Percentiles rank a stretch among this genome's conserved stretches.
phyloP scores from a whole-genome alignment of 192 early-diverging fungal species.

The Coemansia asiatica region DNA sequence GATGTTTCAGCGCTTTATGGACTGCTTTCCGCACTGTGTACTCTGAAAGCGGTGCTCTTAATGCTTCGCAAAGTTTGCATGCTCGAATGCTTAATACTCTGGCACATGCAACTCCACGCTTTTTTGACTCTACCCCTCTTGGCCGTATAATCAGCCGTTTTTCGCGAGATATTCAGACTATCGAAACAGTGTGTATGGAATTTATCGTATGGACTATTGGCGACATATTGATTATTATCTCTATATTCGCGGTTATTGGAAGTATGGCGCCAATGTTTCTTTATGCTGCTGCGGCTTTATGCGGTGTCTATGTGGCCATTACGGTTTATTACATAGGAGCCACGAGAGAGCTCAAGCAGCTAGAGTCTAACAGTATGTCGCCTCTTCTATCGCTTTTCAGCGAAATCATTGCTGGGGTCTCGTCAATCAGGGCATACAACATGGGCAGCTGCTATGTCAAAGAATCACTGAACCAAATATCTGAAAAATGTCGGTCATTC shows the following conservation, averaged over 20 bases:
- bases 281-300: slow-evolving; percentile 61
- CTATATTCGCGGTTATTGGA: slow-evolving; percentile 62
- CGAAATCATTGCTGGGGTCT: slow-evolving; percentile 73
- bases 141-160: slow-evolving; percentile 86
- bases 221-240: slow-evolving; percentile 55
- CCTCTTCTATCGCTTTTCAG: slow-evolving; percentile 79
- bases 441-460: slow-evolving; percentile 65
- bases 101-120: slow-evolving; percentile 70
- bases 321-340: slow-evolving; percentile 69
- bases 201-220: slow-evolving; percentile 55
- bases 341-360: slow-evolving; percentile 85
- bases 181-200: slow-evolving; percentile 67
- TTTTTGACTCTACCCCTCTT: slow-evolving; percentile 85
- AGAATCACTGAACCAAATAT: slow-evolving; percentile 59
- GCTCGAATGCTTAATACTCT: slow-evolving; percentile 58
- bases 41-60: slow-evolving; percentile 55
- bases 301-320: slow-evolving; percentile 61
- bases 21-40: slow-evolving; percentile 47
- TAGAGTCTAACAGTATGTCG: slow-evolving; percentile 72
- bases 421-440: slow-evolving; percentile 82
- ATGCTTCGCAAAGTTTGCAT: slow-evolving; percentile 64
- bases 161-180: slow-evolving; percentile 77
- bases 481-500: slow-evolving; percentile 80
- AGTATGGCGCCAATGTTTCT: slow-evolving; percentile 71
- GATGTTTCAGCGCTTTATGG: slow-evolving; percentile 43